A percentile compares a stretch with the other conserved stretches of the same genome.
phyloP scores from a whole-genome alignment of 1,139 yeast genomes.

The Sugiyamaella grinbergsii region DNA sequence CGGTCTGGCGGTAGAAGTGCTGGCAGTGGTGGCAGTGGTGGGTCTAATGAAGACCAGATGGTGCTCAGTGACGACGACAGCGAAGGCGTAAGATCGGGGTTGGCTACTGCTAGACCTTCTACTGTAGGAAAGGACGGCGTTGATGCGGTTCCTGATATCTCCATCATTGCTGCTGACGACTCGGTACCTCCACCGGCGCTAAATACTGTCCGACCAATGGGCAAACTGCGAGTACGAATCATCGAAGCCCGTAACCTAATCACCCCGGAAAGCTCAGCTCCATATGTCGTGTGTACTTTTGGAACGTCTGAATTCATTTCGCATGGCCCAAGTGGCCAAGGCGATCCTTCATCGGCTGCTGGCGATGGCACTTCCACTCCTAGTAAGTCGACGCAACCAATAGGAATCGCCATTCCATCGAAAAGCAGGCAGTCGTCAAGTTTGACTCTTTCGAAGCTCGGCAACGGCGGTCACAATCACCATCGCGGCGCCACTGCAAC shows the following conservation, averaged over 20 bases:
- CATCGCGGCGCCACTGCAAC: slow-evolving; percentile 46
- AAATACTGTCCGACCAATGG: slow-evolving; percentile 40
- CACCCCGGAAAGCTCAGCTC: slow-evolving; percentile 61
- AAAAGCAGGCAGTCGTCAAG: slow-evolving; percentile 61
- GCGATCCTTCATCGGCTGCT: slow-evolving; percentile 21
- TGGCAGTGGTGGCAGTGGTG: slow-evolving; percentile 12
- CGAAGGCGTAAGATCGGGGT: slow-evolving; percentile 6
- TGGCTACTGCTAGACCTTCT: slow-evolving; percentile 15
- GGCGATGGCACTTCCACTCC: background rate
- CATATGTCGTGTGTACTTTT: slow-evolving; percentile 91
- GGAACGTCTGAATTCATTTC: slow-evolving; percentile 92
- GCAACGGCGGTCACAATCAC: slow-evolving; percentile 22
- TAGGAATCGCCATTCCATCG: slow-evolving; percentile 45
- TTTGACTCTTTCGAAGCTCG: slow-evolving; percentile 54
- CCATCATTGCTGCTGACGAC: background rate
- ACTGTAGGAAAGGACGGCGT: slow-evolving; percentile 1
- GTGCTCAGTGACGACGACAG: slow-evolving; percentile 14
- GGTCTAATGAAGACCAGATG: slow-evolving; percentile 14
- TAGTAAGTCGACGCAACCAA: slow-evolving; percentile 28
- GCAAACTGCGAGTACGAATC: slow-evolving; percentile 78
- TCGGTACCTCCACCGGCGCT: slow-evolving; percentile 1
- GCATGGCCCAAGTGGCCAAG: slow-evolving; percentile 26
- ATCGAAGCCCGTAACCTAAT: slow-evolving; percentile 73
- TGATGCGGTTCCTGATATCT: background rate
- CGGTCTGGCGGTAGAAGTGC: slow-evolving; percentile 6